A percentile compares a stretch with the other conserved stretches of the same genome.
Conservation (phyloP, 805 yeast genomes). For the Barnettozyma sucrosica region DNA sequence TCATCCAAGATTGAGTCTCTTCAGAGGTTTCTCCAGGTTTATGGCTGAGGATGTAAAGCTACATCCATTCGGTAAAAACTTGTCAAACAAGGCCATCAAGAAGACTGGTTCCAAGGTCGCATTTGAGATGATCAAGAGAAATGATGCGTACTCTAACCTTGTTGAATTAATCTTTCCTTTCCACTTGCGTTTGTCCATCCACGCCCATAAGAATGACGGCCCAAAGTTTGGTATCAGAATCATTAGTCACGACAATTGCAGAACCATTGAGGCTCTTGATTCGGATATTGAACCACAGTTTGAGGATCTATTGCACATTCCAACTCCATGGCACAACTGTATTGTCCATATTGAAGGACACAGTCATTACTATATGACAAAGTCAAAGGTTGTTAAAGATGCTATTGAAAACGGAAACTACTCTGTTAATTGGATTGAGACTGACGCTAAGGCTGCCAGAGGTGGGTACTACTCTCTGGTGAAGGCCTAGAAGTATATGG, state of each 20-base stretch:
- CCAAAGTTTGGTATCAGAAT: constrained; percentile 55
- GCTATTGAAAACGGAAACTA: constrained; percentile 32
- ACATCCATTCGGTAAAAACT: constrained; percentile 32
- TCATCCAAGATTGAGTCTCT: constrained; percentile 48
- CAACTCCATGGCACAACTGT: constrained; percentile 64
- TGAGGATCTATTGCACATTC: constrained; percentile 54
- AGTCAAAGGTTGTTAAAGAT: constrained; percentile 31
- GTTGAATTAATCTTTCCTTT: constrained; percentile 56
- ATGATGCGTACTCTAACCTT: constrained; percentile 59
- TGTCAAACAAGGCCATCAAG: constrained; percentile 41
- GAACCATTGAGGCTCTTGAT: constrained; percentile 39
- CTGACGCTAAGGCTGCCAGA: constrained; percentile 26
- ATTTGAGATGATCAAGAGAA: constrained; percentile 59
- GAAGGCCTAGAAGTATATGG: background rate
- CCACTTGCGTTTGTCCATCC: constrained; percentile 54
- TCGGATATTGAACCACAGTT: constrained; percentile 36
- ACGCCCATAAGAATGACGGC: constrained; percentile 53
- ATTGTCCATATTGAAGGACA: constrained; percentile 38
- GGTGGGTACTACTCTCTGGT: constrained; percentile 28
- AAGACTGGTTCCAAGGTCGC: constrained; percentile 48
- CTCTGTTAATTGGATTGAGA: constrained; percentile 32
- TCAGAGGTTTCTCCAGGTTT: constrained; percentile 53
- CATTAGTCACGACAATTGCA: constrained; percentile 39
- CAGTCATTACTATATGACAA: constrained; percentile 29
- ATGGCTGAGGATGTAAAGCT: constrained; percentile 52